Percentiles rank a stretch among this genome's conserved stretches.
Evolutionary conservation across 1,284 basidiomycete genomes (phyloP).

Genomic region (Inonotus hispidus): DNA sequence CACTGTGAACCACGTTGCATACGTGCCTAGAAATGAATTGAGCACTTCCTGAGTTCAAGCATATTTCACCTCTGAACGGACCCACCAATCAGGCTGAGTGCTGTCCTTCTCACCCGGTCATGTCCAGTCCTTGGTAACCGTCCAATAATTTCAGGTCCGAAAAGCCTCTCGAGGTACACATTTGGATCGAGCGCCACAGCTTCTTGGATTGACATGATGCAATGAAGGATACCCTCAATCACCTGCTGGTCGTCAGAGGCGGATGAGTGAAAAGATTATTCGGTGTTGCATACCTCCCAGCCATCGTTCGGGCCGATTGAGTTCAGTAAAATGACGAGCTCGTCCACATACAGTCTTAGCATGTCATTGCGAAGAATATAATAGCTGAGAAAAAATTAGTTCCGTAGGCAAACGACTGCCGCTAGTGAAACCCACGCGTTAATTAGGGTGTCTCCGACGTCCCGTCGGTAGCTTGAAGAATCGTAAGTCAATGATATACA

Average conservation of each 20-base stretch:
- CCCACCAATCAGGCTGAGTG: constrained; percentile 65
- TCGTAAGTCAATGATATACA: background rate
- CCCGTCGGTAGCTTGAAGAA: constrained; percentile 65
- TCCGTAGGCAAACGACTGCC: background rate
- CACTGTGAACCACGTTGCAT: constrained; percentile 80
- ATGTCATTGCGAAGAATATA: constrained; percentile 82
- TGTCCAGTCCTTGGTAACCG: constrained; percentile 59
- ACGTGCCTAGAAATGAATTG: constrained; percentile 49
- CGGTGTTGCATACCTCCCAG: constrained; percentile 63
- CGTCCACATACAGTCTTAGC: constrained; percentile 63
- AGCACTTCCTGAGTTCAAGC: background rate
- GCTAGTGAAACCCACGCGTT: constrained; percentile 60
- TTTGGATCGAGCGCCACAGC: constrained; percentile 74
- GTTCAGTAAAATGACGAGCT: constrained; percentile 50
- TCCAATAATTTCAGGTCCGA: constrained; percentile 64
- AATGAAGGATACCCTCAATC: constrained; percentile 80
- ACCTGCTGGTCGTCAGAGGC: constrained; percentile 41
- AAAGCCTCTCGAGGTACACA: constrained; percentile 58
- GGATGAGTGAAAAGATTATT: background rate
- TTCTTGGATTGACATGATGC: constrained; percentile 81
- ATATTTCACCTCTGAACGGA: background rate
- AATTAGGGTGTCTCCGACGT: constrained; percentile 86
- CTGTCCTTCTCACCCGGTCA: constrained; percentile 65
- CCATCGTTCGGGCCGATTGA: constrained; percentile 32
- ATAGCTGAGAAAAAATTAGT: constrained; percentile 48